Base-by-base conservation (phyloP, 495 filamentous ascomycete species). In the Parachaetomium inaequale region DNA sequence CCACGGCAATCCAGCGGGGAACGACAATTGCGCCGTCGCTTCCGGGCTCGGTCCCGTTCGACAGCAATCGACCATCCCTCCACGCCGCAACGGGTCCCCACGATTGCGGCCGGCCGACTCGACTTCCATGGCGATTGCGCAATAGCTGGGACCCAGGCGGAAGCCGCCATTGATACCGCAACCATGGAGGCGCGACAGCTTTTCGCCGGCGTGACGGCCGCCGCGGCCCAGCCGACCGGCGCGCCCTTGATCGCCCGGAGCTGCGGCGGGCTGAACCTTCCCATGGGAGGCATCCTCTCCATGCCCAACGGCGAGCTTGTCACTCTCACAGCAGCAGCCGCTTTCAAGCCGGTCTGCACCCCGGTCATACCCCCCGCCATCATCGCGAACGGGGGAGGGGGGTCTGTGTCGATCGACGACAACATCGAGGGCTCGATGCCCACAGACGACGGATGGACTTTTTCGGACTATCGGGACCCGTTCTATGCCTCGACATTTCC, bases 401-500 rank as follows among this genome's bases (percentile, higher is more conserved):
- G 74, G 25, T 76, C 72, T 21, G 70, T 81, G 4, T 69, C 68
- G 29, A 70, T 77, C 55, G 75, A 78, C 55, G 70, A 75, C 59
- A 68, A 67, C 1, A 26, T 21, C 17, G 49, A 61, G 28, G 58
- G 54, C 8, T 53, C 32, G 10, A 57, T 53, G 58, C 55, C 58
- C 2, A 28, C 58, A 55, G 58, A 71, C 53, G 29, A 69, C 61
- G 55, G 50, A 4, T 64, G 59, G 25, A 64, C 73, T 34, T 73
- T 72, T 52, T 80, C 85, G 43, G 85, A 92, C 67, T 79, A 85
- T 34, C 80, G 82, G 47, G 91, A 96, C 65, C 93, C 91, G 11
- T 98, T 98, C 75, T 96, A 96, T 72, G 87, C 92, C 28, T 96
- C 92, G 28, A 89, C 90, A 15, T 88, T 91, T 26, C 93, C 95